A percentile compares a stretch with the other conserved stretches of the same genome.
These are phyloP conservation scores for Naegleria gruberi DNA, from an alignment of 208 protist genomes.

Conservation along the genomic window DNA sequence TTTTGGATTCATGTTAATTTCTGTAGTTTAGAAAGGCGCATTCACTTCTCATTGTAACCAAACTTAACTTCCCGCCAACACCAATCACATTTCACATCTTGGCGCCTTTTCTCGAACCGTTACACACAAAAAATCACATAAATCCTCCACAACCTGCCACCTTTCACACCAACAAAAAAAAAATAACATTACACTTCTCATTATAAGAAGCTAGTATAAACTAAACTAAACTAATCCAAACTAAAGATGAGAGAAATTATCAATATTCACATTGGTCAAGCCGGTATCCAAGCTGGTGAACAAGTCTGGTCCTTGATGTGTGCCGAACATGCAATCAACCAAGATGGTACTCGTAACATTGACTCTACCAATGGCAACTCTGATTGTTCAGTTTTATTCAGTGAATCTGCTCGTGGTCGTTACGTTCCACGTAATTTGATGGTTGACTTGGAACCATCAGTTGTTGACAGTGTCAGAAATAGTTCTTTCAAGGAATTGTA, in stretches of 20 bases:
- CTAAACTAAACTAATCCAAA: background rate
- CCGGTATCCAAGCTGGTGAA: slow-evolving; percentile 92
- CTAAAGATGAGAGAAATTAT: slow-evolving; percentile 76
- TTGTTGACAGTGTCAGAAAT: slow-evolving; percentile 89
- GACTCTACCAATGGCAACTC: slow-evolving; percentile 60
- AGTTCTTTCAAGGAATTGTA: slow-evolving; percentile 87
- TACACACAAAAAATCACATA: background rate
- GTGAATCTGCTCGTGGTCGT: slow-evolving; percentile 76
- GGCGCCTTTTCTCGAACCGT: background rate
- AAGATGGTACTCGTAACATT: slow-evolving; percentile 59
- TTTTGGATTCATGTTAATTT: too few species aligned
- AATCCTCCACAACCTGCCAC: background rate
- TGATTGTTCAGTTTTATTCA: slow-evolving; percentile 91
- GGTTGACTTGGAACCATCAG: slow-evolving; percentile 93
- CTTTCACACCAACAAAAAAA: background rate
- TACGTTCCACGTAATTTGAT: slow-evolving; percentile 86
- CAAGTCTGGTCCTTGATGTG: slow-evolving; percentile 86
- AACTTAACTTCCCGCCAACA: too few species aligned
- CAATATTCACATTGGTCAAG: slow-evolving; percentile 88
- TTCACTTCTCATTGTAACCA: too few species aligned
- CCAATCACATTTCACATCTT: background rate
- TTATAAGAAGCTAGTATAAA: background rate
- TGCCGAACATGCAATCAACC: slow-evolving; percentile 76
- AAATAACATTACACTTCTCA: background rate
- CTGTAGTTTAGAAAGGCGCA: too few species aligned